Evolutionary conservation across 2,329 filamentous ascomycete genomes (phyloP), one percentile per base, ranked within the genome.

Genomic region (Thielaviopsis punctulata): DNA sequence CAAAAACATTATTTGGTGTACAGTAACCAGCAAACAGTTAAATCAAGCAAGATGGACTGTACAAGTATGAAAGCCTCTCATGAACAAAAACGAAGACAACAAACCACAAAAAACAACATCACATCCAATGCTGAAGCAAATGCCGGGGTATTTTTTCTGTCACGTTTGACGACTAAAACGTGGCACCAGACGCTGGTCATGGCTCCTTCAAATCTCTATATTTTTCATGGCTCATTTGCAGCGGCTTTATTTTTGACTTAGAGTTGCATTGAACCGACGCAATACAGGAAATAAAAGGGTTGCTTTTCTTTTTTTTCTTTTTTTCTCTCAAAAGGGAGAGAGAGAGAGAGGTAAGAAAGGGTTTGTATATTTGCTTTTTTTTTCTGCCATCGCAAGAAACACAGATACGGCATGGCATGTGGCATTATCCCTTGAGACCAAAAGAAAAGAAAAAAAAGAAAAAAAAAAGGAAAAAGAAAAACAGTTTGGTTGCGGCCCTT

Each of bases 241-340:
- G 7, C n/a, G 5, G 23, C 8, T 23, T 25, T 24, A 5, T 21
- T 7, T 30, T 8, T n/a, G n/a, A 22, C 23, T 25, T 23, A 47
- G 18, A 9, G 2, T 21, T 47, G 21, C 45, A 18, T 47, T 30
- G 21, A 15, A 25, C 9, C 19, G n/a, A n/a, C n/a, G n/a, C n/a
- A n/a, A n/a, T 2, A 21, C 45, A 8, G 7, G 19, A 7, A 15
- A 15, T n/a, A 9, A 47, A 24, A 15, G 4, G 15, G 4, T 1
- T 15, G 4, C 5, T 19, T 57, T 57, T 51, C 57, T 59, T 56
- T 57, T 60, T 58, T 60, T 61, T 57, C n/a, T n/a, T 43, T 43
- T 15, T 9, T n/a, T 10, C n/a, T 21, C 45, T 19, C 21, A 48
- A 48, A 27, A 48, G 3, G 27, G 2, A 30, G 27, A 48, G 15